Evolutionary conservation across 225 moss, liverwort and hornwort genomes (phyloP).

Genomic region (Ulota crispa): DNA sequence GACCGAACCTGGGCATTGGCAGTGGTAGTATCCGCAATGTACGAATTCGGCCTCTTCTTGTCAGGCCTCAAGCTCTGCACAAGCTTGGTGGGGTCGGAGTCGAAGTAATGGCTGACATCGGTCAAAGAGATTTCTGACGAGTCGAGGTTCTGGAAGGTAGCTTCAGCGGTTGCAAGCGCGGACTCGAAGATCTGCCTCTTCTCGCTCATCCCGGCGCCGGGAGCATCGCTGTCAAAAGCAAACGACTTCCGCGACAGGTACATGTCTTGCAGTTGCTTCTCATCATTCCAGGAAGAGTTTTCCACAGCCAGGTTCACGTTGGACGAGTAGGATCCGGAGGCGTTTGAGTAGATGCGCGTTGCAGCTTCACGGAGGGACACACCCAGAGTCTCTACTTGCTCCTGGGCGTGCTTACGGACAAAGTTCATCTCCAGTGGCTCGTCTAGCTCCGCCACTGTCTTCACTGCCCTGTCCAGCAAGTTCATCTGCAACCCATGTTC

Average conservation of each 20-base stretch:
- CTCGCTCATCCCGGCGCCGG: constrained; percentile 94
- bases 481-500: constrained; percentile 69
- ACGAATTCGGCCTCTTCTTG: constrained; percentile 82
- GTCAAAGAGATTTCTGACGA: constrained; percentile 95
- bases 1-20: constrained; percentile 97
- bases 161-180: constrained; percentile 90
- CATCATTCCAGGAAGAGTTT: constrained; percentile 98
- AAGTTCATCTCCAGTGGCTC: constrained; percentile 96
- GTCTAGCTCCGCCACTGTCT: constrained; percentile 90
- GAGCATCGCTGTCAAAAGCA: constrained; percentile 93
- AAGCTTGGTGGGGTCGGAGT: constrained; percentile 97
- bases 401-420: constrained; percentile 87
- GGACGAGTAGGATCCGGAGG: constrained; percentile 94
- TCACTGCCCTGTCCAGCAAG: constrained; percentile 97
- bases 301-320: constrained; percentile 96
- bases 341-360: constrained; percentile 92
- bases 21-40: constrained; percentile 95
- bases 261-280: constrained; percentile 99
- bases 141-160: constrained; percentile 96
- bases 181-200: constrained; percentile 91
- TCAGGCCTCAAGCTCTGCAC: constrained; percentile 88
- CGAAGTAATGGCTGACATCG: constrained; percentile 96
- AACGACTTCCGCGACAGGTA: constrained; percentile 93
- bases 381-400: constrained; percentile 75
- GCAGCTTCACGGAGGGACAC: constrained; percentile 84